A percentile compares a stretch with the other conserved stretches of the same genome.
These are phyloP conservation scores for Fusarium camptoceras DNA, from an alignment of 2,329 filamentous ascomycete species.

Conservation along the genomic window DNA sequence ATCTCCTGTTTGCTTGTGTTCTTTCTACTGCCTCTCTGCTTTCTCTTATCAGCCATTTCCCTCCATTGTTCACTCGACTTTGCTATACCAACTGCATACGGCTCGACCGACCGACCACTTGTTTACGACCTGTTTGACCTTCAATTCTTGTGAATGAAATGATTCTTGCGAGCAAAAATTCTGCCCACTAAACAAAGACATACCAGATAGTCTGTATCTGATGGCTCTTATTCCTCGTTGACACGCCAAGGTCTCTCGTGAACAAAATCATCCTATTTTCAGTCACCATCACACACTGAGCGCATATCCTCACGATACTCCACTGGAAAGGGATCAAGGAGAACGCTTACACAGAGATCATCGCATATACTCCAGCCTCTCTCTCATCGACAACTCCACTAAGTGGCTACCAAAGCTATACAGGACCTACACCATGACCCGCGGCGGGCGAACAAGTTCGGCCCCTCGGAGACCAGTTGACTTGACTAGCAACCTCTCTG, in stretches of 20 bases:
- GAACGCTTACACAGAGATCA: background rate
- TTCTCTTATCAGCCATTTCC: background rate
- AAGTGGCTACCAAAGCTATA: background rate
- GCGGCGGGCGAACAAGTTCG: conserved; percentile 52
- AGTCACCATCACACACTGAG: background rate
- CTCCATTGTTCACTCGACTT: conserved; percentile 15
- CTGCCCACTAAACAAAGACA: conserved; percentile 7
- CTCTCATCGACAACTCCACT: background rate
- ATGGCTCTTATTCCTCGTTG: conserved; percentile 6
- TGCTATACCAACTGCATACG: conserved; percentile 15
- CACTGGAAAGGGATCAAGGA: background rate
- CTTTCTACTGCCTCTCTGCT: background rate
- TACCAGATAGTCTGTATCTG: background rate
- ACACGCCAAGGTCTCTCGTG: conserved; percentile 5
- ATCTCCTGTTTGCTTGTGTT: conserved; percentile 8
- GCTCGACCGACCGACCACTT: conserved; percentile 4
- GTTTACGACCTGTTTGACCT: conserved; percentile 28
- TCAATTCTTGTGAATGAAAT: conserved; percentile 17
- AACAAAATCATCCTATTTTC: background rate
- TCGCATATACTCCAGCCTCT: background rate
- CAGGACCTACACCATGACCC: conserved; percentile 51
- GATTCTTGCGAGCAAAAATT: background rate
- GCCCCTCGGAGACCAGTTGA: conserved; percentile 61
- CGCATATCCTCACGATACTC: conserved; percentile 2
- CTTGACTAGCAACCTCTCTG: conserved; percentile 61